These are phyloP conservation scores for Berkeleyomyces basicola DNA, from an alignment of 2,329 filamentous ascomycete species.

Conservation along the genomic window DNA sequence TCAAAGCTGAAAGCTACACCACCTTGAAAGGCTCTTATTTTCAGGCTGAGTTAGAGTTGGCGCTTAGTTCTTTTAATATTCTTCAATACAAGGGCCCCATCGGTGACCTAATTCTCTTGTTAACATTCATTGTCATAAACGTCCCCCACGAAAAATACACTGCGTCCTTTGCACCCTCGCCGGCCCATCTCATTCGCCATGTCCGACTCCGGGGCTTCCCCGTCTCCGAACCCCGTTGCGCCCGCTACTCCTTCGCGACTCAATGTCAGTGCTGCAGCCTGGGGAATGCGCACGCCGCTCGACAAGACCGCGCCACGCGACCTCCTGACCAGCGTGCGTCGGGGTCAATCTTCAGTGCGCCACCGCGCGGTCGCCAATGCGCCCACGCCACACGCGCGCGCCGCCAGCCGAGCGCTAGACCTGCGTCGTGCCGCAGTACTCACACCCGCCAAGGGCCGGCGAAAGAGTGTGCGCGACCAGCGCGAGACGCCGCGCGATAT, in stretches of 20 bases:
- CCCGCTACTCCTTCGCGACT: constrained; percentile 12
- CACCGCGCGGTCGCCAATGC: constrained; percentile 19
- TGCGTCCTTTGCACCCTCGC: background rate
- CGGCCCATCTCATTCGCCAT: background rate
- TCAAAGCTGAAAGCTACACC: background rate
- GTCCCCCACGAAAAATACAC: background rate
- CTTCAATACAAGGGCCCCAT: no score
- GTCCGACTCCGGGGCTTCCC: constrained; percentile 6
- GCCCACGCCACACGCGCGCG: constrained; percentile 44
- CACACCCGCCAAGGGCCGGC: constrained; percentile 41
- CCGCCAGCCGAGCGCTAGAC: constrained; percentile 41
- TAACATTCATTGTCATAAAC: no score
- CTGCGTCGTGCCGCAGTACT: constrained; percentile 41
- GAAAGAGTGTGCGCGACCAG: constrained; percentile 39
- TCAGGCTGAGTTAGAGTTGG: no score
- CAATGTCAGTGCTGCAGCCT: constrained; percentile 20
- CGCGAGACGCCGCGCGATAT: constrained; percentile 39
- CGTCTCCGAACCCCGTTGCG: constrained; percentile 8
- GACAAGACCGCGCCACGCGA: constrained; percentile 22
- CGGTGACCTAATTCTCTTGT: no score
- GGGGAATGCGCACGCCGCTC: constrained; percentile 27
- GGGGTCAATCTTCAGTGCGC: constrained; percentile 23
- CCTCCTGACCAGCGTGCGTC: constrained; percentile 24
- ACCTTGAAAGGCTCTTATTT: background rate
- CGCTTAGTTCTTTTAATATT: no score